Evolutionary conservation across 2,329 filamentous ascomycete genomes (phyloP).

Genomic region (Helicocarpus griseus): DNA sequence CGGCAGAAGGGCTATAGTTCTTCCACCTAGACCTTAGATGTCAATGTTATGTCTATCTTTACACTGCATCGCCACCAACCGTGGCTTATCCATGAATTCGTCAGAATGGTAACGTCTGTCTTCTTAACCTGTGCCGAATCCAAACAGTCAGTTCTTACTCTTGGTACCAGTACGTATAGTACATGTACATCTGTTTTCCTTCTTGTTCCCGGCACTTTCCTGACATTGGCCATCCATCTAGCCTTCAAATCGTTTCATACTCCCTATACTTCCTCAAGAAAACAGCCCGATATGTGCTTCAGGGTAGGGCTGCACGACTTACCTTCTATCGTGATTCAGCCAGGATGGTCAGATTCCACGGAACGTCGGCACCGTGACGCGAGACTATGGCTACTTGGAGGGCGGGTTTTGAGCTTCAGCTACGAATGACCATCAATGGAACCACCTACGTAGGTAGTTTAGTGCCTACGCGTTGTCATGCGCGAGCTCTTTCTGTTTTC

Average conservation of each 20-base stretch:
- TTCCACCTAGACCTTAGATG: background rate
- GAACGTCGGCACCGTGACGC: background rate
- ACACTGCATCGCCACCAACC: background rate
- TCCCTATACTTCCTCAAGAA: background rate
- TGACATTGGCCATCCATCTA: too few relatives aligned
- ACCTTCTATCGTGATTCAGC: conserved; percentile 1
- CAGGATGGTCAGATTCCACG: conserved; percentile 1
- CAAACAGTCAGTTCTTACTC: background rate
- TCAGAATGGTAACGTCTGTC: background rate
- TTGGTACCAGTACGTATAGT: background rate
- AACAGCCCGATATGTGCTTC: background rate
- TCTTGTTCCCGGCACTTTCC: too few relatives aligned
- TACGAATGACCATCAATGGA: too few relatives aligned
- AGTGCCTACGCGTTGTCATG: too few relatives aligned
- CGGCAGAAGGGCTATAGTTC: background rate
- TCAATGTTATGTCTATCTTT: background rate
- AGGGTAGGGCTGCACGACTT: background rate
- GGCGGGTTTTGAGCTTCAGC: too few relatives aligned
- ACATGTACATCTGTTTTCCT: too few relatives aligned
- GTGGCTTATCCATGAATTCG: background rate
- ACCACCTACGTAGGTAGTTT: too few relatives aligned
- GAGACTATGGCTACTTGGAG: conserved; percentile 4
- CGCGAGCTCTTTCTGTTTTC: too few relatives aligned
- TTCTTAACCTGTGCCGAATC: background rate
- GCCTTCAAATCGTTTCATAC: background rate